Base-by-base conservation (phyloP, 1,139 yeast species). In the Kodamaea anthophila region DNA sequence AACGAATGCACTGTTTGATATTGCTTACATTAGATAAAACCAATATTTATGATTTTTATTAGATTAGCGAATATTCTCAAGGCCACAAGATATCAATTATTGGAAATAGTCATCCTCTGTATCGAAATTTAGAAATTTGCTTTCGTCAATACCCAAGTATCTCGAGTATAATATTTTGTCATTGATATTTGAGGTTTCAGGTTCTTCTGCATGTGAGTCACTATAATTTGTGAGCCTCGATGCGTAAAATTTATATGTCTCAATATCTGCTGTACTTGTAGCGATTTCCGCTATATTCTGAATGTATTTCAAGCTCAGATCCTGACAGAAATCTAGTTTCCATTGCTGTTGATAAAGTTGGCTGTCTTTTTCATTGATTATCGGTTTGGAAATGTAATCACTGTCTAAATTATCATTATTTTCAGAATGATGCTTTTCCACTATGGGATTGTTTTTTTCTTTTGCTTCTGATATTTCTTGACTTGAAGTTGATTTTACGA, bases 81-180 rank as follows among this genome's bases (percentile, higher is more conserved):
- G n/a, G n/a, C n/a, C n/a, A n/a, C n/a, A n/a, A n/a, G n/a, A n/a
- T n/a, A n/a, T n/a, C 13, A 19, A 5, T 20, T 19, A 29, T 10
- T 13, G 38, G 28, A 58, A 57, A 26, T 58, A 58, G 31, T 58
- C 55, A 35, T 58, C 63, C 29, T 55, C 58, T 3, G 59, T 47
- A 26, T 41, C 44, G 9, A 55, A 40, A 11, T 45, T 47, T 16
- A 53, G 40, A 7, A 39, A 31, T 16, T 36, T 43, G 13, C 47
- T 55, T 9, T 55, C 57, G 7, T 49, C 55, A 13, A 47, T 32
- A 2, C 62, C 63, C 8, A 53, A 36, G 30, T 57, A 57, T 16
- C 42, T 46, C 2, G 47, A 34, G 30, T 59, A 59, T 6, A 49
- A 21, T 18, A 39, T 38, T 13, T 48, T 30, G 28, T 53, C 58